These are phyloP conservation scores for Gymnopilus dilepis DNA, from an alignment of 768 basidiomycete genomes.

Conservation along the genomic window DNA sequence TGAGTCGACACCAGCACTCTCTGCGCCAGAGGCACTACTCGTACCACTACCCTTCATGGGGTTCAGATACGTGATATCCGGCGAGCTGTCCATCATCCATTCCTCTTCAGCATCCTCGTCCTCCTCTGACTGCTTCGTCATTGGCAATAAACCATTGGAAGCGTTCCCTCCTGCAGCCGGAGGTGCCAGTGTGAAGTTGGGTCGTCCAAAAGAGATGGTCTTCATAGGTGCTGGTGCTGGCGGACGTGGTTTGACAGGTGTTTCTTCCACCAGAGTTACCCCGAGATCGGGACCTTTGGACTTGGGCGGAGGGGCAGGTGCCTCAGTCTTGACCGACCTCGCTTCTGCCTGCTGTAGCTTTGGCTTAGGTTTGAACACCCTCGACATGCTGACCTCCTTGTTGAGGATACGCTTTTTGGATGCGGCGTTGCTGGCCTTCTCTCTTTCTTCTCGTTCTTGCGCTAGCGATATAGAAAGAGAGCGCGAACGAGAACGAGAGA, in stretches of 20 bases:
- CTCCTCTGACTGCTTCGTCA: slow-evolving; percentile 5
- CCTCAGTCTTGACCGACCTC: slow-evolving; percentile 14
- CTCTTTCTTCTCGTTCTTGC: slow-evolving; percentile 57
- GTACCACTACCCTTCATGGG: slow-evolving; percentile 18
- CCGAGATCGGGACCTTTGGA: slow-evolving; percentile 34
- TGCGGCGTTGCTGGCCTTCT: slow-evolving; percentile 39
- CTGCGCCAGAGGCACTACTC: not conserved
- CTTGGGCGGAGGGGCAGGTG: slow-evolving; percentile 27
- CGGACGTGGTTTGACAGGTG: slow-evolving; percentile 44
- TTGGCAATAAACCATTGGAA: not conserved
- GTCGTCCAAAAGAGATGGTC: slow-evolving; percentile 14
- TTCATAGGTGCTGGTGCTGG: slow-evolving; percentile 8
- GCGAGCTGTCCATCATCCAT: slow-evolving; percentile 49
- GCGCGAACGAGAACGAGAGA: slow-evolving; percentile 54
- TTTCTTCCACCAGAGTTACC: slow-evolving; percentile 58
- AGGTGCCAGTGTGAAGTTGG: slow-evolving; percentile 1
- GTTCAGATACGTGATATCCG: slow-evolving; percentile 43
- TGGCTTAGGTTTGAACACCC: slow-evolving; percentile 60
- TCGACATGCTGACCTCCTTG: slow-evolving; percentile 80
- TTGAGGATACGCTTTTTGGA: slow-evolving; percentile 60
- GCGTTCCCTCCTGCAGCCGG: not conserved
- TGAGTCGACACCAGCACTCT: slow-evolving; percentile 18
- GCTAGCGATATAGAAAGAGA: slow-evolving; percentile 75
- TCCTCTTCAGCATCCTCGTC: slow-evolving; percentile 44
- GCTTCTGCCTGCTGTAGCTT: slow-evolving; percentile 26